These are phyloP conservation scores for Zygnema circumcarinatum DNA, from an alignment of 139 green algal species.

Conservation along the genomic window DNA sequence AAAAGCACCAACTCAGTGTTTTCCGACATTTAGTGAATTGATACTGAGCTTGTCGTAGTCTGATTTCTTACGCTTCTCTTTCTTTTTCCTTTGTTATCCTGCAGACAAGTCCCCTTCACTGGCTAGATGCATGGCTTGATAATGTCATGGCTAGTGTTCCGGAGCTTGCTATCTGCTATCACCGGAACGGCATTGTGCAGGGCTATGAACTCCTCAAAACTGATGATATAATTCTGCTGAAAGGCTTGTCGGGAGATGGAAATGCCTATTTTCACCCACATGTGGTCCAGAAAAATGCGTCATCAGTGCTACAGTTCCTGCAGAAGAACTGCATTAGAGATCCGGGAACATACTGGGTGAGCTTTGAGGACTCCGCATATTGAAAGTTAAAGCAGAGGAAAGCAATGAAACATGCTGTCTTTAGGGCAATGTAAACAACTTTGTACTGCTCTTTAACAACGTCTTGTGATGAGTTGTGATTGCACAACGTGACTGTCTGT, in stretches of 20 bases:
- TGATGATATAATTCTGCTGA: slow-evolving; percentile 53
- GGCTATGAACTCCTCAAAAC: slow-evolving; percentile 58
- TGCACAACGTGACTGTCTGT: too few relatives aligned
- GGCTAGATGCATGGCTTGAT: slow-evolving; percentile 59
- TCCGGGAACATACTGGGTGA: slow-evolving; percentile 53
- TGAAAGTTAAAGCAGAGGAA: too few relatives aligned
- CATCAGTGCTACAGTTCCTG: slow-evolving; percentile 43
- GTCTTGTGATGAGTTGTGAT: too few relatives aligned
- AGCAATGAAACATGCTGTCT: too few relatives aligned
- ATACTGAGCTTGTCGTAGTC: too few relatives aligned
- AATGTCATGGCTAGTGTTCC: slow-evolving; percentile 56
- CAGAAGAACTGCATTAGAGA: slow-evolving; percentile 46
- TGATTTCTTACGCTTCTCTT: too few relatives aligned
- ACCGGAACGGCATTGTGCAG: slow-evolving; percentile 50
- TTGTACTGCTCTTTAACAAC: too few relatives aligned
- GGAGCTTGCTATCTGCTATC: slow-evolving; percentile 53
- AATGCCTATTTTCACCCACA: slow-evolving; percentile 31
- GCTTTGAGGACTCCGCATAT: too few relatives aligned
- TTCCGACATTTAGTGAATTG: too few relatives aligned
- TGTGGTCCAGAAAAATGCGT: slow-evolving; percentile 52
- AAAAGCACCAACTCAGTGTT: too few relatives aligned
- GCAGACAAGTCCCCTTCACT: slow-evolving; percentile 39
- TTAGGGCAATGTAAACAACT: too few relatives aligned
- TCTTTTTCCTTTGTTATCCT: not conserved
- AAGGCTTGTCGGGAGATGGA: slow-evolving; percentile 38